These are phyloP conservation scores for Chernovozyma sophiae-reginae DNA, from an alignment of 1,139 yeast species.

Conservation along the genomic window DNA sequence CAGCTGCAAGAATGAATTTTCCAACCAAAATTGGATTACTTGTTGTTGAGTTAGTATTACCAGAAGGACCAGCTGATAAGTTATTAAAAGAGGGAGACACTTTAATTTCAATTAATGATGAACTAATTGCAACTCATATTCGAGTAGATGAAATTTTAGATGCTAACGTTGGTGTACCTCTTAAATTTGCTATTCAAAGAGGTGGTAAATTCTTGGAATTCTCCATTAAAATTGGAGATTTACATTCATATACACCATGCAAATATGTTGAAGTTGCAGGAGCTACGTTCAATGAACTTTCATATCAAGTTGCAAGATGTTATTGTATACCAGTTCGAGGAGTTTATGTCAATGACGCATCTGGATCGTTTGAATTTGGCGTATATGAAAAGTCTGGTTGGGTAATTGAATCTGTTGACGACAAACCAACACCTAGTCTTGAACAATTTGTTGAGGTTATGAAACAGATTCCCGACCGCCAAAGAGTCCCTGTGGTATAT, in stretches of 20 bases:
- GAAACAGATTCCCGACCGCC: conserved; percentile 71
- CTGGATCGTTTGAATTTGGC: conserved; percentile 72
- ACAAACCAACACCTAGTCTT: conserved; percentile 65
- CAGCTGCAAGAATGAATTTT: conserved; percentile 59
- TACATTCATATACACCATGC: conserved; percentile 79
- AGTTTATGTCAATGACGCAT: conserved; percentile 73
- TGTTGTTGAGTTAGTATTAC: conserved; percentile 79
- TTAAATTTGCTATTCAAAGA: conserved; percentile 66
- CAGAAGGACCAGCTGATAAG: conserved; percentile 82
- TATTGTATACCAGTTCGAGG: conserved; percentile 83
- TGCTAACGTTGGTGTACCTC: conserved; percentile 55
- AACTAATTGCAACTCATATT: conserved; percentile 63
- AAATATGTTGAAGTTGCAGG: conserved; percentile 82
- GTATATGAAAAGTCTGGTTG: conserved; percentile 58
- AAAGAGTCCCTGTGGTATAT: conserved; percentile 66
- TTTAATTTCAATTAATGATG: conserved; percentile 67
- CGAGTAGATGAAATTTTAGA: conserved; percentile 85
- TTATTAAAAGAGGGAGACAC: conserved; percentile 82
- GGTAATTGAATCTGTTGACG: conserved; percentile 76
- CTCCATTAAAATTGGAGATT: conserved; percentile 59
- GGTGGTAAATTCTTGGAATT: conserved; percentile 52
- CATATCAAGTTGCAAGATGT: conserved; percentile 84
- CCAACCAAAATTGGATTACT: conserved; percentile 78
- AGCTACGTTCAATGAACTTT: conserved; percentile 77
- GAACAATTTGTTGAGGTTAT: conserved; percentile 76